Evolutionary conservation across 2,329 filamentous ascomycete genomes (phyloP).

Genomic region (Tolypocladium cylindrosporum): DNA sequence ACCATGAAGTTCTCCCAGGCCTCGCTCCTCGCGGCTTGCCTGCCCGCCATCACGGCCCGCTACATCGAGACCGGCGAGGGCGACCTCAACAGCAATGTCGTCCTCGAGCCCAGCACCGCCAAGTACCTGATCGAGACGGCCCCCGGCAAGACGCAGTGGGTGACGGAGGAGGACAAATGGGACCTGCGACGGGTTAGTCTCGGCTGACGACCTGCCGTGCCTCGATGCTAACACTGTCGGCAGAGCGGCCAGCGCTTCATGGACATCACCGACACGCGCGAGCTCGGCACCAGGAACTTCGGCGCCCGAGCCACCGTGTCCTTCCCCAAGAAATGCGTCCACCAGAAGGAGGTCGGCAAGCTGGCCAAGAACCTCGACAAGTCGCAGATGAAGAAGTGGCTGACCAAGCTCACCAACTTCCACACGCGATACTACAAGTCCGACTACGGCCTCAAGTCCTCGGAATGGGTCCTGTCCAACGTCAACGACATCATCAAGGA

Average conservation of each 20-base stretch:
- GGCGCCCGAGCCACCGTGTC: conserved; percentile 27
- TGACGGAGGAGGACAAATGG: conserved; percentile 95
- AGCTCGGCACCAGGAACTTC: conserved; percentile 38
- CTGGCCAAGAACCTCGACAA: conserved; percentile 63
- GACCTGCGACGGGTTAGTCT: conserved; percentile 60
- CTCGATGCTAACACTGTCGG: background rate
- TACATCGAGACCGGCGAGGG: conserved; percentile 44
- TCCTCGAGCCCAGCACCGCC: conserved; percentile 30
- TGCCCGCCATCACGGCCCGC: conserved; percentile 44
- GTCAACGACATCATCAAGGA: conserved; percentile 62
- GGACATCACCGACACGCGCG: conserved; percentile 73
- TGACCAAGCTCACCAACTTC: conserved; percentile 70
- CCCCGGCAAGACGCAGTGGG: conserved; percentile 76
- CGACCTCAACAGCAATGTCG: conserved; percentile 28
- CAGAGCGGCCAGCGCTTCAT: conserved; percentile 84
- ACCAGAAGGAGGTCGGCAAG: conserved; percentile 56
- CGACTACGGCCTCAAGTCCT: conserved; percentile 70
- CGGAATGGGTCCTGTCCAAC: conserved; percentile 72
- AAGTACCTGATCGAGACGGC: conserved; percentile 69
- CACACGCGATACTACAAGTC: conserved; percentile 78
- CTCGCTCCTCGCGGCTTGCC: conserved; percentile 43
- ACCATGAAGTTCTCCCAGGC: conserved; percentile 43
- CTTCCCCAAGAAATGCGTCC: conserved; percentile 57
- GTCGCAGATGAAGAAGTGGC: conserved; percentile 64
- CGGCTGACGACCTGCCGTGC: background rate